Evolutionary conservation across 129 eudicot genomes (phyloP).

Genomic region (Flaveria bidentis): DNA sequence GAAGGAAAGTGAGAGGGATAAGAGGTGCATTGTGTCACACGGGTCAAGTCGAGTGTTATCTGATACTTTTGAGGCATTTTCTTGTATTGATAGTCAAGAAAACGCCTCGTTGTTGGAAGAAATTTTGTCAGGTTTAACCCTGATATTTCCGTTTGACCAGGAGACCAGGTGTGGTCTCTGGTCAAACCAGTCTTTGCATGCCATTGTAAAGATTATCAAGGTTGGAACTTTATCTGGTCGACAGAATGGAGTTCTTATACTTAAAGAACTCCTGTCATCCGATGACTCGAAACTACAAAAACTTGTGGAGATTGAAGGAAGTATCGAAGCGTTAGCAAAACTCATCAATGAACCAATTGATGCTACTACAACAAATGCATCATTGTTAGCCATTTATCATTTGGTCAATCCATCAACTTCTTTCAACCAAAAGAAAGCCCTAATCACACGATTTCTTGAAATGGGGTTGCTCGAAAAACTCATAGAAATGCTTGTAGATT

Average conservation of each 20-base stretch:
- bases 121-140: conserved; percentile 42
- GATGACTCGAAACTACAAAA: conserved; percentile 29
- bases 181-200: conserved; percentile 37
- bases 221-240: conserved; percentile 45
- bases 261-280: conserved; percentile 44
- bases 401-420: conserved; percentile 47
- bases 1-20: conserved; percentile 52
- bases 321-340: conserved; percentile 45
- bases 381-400: conserved; percentile 50
- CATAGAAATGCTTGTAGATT: conserved; percentile 55
- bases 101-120: conserved; percentile 42
- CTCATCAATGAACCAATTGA: conserved; percentile 51
- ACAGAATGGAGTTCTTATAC: conserved; percentile 40
- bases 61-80: conserved; percentile 41
- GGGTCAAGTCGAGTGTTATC: conserved; percentile 41
- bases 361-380: conserved; percentile 51
- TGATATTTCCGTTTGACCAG: conserved; percentile 42
- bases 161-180: conserved; percentile 41
- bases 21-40: conserved; percentile 39
- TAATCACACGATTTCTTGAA: conserved; percentile 27
- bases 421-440: conserved; percentile 24
- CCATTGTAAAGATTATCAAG: conserved; percentile 39
- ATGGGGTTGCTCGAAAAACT: conserved; percentile 47
- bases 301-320: conserved; percentile 42
- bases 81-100: conserved; percentile 29